Evolutionary conservation across 1,284 basidiomycete genomes (phyloP), one percentile per base, ranked within the genome.

Genomic region (Boletus semigastroideus): DNA sequence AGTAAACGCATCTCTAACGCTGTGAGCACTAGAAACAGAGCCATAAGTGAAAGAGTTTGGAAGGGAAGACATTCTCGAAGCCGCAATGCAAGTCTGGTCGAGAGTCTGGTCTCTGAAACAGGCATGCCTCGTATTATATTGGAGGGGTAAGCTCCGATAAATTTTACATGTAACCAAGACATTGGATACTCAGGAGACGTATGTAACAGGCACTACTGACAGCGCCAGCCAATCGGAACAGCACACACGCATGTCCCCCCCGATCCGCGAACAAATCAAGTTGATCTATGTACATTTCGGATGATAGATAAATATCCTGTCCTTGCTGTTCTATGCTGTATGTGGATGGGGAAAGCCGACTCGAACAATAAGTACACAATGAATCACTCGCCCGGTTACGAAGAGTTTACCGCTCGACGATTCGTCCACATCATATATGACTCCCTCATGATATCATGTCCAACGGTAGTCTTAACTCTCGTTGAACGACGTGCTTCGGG

Each of bases 361-460:
- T 58, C 49, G 25, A 49, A 44, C 44, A 47, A 42, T 19, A 27
- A 37, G 46, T 36, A 16, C 16, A 41, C 37, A 42, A 22, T 33
- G 27, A 39, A 47, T 34, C 27, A 17, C 34, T 34, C n/a, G 31
- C 25, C 34, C 10, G 17, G 42, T 51, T 47, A 68, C 28, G 65
- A 62, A 9, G 69, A 48, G 59, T 74, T 78, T 28, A 75, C 66
- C 40, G 86, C 85, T 67, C 82, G 79, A 59, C 86, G 86, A 66
- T 92, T 92, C 56, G 82, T 82, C 89, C 90, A 92, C 66, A 78
- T 72, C 87, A 92, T 90, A 65, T 92, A 92, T 20, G 89, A 83
- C 63, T 90, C 88, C 60, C 87, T 79, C 34, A 78, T 73, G 51
- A 89, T 73, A 62, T 89, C 86, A 52, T 82, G 74, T 36, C 77